Percentiles rank a stretch among this genome's conserved stretches.
Conservation (phyloP, 176 grass and related monocot genomes). For the Carex littledalei region DNA sequence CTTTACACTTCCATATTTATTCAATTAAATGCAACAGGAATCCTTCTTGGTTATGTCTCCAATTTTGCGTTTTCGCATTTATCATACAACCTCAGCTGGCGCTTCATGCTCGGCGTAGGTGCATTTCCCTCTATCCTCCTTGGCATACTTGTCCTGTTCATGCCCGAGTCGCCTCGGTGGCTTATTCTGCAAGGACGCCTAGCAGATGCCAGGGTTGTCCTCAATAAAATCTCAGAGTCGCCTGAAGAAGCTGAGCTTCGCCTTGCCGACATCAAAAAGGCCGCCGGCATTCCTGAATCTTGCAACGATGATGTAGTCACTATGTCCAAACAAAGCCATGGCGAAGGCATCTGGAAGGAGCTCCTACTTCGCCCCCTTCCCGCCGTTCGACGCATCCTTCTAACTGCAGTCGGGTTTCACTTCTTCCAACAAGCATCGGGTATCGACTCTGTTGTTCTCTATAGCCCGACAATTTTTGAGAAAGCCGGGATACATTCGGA, state of each 20-base stretch:
- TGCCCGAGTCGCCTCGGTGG: conserved; percentile 84
- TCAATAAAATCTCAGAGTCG: conserved; percentile 54
- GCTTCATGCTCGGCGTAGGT: conserved; percentile 73
- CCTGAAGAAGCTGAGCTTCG: conserved; percentile 51
- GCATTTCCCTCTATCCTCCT: conserved; percentile 61
- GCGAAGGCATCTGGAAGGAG: conserved; percentile 56
- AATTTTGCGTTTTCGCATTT: conserved; percentile 60
- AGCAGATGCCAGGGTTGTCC: conserved; percentile 50
- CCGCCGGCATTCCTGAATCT: conserved; percentile 50
- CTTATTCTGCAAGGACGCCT: conserved; percentile 73
- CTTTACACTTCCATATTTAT: too few relatives aligned
- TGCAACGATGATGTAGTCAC: conserved; percentile 55
- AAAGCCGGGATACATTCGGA: conserved; percentile 38
- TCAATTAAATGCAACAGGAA: conserved; percentile 24
- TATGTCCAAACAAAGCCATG: conserved; percentile 17
- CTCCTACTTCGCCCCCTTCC: conserved; percentile 43
- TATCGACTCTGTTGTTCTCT: conserved; percentile 76
- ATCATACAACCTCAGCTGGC: conserved; percentile 35
- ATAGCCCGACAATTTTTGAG: conserved; percentile 68
- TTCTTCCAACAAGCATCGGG: conserved; percentile 95
- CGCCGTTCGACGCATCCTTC: conserved; percentile 49
- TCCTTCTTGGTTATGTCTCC: conserved; percentile 77
- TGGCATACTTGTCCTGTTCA: conserved; percentile 46
- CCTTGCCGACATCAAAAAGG: conserved; percentile 56
- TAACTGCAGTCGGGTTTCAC: conserved; percentile 47